Conservation (phyloP, 2,329 filamentous ascomycete species). For the Alternaria conjuncta region DNA sequence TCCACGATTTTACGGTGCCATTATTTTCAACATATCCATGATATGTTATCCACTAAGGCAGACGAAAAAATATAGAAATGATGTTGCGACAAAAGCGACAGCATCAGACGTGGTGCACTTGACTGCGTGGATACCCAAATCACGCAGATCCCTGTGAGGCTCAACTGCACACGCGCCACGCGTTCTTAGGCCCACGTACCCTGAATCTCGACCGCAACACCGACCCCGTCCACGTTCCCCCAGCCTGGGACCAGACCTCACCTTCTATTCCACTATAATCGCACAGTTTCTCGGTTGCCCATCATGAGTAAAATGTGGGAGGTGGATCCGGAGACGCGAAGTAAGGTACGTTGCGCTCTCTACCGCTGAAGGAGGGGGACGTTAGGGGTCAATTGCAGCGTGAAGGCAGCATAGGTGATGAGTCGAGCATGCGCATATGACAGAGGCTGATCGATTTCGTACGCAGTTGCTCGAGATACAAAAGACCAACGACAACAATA, state of each 20-base stretch:
- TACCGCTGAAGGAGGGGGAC: constrained; percentile 12
- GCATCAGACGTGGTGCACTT: not conserved
- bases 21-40: not conserved
- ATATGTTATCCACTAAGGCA: not conserved
- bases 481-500: constrained; percentile 85
- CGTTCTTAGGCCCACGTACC: constrained; percentile 21
- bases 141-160: constrained; percentile 11
- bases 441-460: constrained; percentile 22
- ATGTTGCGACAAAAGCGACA: not conserved
- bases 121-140: not conserved
- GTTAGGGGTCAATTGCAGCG: constrained; percentile 11
- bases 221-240: constrained; percentile 2
- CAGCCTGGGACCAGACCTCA: not conserved
- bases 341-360: constrained; percentile 69
- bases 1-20: not conserved
- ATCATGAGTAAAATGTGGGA: constrained; percentile 87
- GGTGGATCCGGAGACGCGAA: constrained; percentile 95
- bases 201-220: constrained; percentile 21
- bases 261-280: not conserved
- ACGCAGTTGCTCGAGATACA: constrained; percentile 84
- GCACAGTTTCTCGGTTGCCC: constrained; percentile 12
- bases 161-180: constrained; percentile 24
- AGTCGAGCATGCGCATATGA: not conserved
- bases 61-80: not conserved
- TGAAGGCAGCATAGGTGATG: not conserved